Base-by-base conservation (phyloP, 257 asterid genomes). In the Misopates orontium region DNA sequence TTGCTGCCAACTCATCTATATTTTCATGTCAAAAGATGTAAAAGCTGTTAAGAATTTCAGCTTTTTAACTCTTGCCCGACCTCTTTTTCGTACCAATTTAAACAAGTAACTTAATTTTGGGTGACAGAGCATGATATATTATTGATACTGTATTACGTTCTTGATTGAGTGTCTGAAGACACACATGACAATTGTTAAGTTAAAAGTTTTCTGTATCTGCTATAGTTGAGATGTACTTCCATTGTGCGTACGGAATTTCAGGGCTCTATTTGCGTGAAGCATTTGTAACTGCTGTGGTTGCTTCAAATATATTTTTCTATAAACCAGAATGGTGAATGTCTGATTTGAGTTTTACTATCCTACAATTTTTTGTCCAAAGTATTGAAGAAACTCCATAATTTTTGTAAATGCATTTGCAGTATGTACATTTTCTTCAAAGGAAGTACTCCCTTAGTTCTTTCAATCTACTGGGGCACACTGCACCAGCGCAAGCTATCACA, bases 401-500 rank as follows among this genome's bases (percentile, higher is more conserved):
- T 23, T 57, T 36, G 42, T 3, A 44, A 51, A 18, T 69, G 66
- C 66, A 28, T 74, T 56, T 85, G 88, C 96, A 94, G 99, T 94
- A 88, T 81, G 99, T 94, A 67, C 97, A 90, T 79, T 90, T 62
- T 71, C 99, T 93, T 69, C 99, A 90, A 69, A 81, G 99, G 56
- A 93, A 93, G 84, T 94, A 90, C 65, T 90, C 99, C 52, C 95
- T 94, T 69, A 82, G 91, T 66, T 94, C 99, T 67, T 94, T 90
- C 85, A 94, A 86, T 82, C 92, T 94, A 61, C 89, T 94, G 75
- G 99, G 99, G 52, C 99, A 94, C 78, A 90, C 97, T 39, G 97
- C 99, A 68, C 99, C 99, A n/a, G 94, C 77, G 50, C 99, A 90
- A 80, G 99, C 99, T 71, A 96, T 72, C 55, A 77, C 97, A n/a